Conservation (phyloP, 2,329 filamentous ascomycete species). For the Colletotrichum incanum region DNA sequence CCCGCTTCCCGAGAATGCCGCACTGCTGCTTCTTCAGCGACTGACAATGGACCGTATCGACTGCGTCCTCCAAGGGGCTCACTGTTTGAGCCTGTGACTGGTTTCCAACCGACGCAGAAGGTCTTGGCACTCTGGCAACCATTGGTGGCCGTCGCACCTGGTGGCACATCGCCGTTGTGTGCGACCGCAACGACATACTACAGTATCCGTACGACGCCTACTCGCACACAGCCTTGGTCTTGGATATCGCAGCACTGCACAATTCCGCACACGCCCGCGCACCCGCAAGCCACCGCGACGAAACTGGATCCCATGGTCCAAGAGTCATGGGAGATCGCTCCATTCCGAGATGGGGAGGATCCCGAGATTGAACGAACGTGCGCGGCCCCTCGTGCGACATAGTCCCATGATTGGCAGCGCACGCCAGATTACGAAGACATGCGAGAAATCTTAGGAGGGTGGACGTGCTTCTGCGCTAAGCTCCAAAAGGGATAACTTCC, state of each 20-base stretch:
- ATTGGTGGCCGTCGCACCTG: neutral
- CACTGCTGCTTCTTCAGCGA: slow-evolving; percentile 1
- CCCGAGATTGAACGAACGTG: slow-evolving; percentile 39
- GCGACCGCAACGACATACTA: neutral
- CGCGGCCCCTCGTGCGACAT: slow-evolving; percentile 27
- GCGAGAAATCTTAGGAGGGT: neutral
- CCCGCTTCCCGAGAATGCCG: slow-evolving; percentile 32
- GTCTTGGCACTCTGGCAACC: slow-evolving; percentile 25
- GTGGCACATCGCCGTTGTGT: slow-evolving; percentile 5
- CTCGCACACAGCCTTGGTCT: neutral
- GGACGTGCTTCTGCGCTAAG: slow-evolving; percentile 8
- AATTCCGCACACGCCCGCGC: neutral
- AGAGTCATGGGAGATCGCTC: slow-evolving; percentile 30
- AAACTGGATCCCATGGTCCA: slow-evolving; percentile 3
- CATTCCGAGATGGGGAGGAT: slow-evolving; percentile 38
- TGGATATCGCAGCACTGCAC: neutral
- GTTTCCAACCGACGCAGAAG: slow-evolving; percentile 16
- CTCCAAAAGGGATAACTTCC: slow-evolving; percentile 5
- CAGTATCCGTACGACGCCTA: slow-evolving; percentile 1
- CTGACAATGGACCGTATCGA: slow-evolving; percentile 1
- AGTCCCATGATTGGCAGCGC: slow-evolving; percentile 19
- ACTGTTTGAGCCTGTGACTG: slow-evolving; percentile 31
- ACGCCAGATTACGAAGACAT: neutral
- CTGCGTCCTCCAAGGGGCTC: neutral
- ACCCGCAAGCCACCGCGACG: slow-evolving; percentile 7